phyloP scores from a whole-genome alignment of 1,139 yeast genomes.

The Hemisphaericaspora xylanilytica region DNA sequence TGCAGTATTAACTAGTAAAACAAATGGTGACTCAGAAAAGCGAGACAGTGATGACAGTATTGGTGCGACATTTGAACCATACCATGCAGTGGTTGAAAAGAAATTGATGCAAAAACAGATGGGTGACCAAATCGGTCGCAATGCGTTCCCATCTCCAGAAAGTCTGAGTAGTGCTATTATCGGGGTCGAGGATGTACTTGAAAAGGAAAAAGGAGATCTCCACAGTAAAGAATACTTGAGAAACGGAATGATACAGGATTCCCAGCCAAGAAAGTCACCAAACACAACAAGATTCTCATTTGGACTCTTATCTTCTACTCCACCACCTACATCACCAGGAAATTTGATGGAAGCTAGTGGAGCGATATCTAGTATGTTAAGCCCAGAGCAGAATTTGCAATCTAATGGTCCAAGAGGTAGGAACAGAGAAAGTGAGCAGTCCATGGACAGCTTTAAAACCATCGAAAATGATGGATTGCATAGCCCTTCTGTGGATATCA shows the following conservation, averaged over 20 bases:
- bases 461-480: neutral
- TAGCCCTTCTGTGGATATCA: neutral
- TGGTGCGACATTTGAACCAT: constrained; percentile 10
- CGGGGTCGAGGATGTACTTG: constrained; percentile 10
- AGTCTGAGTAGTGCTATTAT: neutral
- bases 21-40: neutral
- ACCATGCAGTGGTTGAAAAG: constrained; percentile 6
- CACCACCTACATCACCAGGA: constrained; percentile 13
- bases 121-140: neutral
- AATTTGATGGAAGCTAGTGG: neutral
- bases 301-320: constrained; percentile 17
- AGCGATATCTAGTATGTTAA: too few species aligned
- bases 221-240: constrained; percentile 15
- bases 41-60: neutral
- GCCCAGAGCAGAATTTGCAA: too few species aligned
- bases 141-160: neutral
- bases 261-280: too few species aligned
- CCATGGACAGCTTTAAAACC: too few species aligned
- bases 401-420: too few species aligned
- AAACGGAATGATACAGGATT: constrained; percentile 18
- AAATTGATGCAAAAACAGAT: neutral
- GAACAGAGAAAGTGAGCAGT: neutral
- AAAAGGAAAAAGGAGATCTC: constrained; percentile 10
- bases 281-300: constrained; percentile 20
- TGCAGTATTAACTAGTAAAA: neutral